These are phyloP conservation scores for Detonula confervacea DNA, from an alignment of 352 stramenopile genomes.

Conservation along the genomic window DNA sequence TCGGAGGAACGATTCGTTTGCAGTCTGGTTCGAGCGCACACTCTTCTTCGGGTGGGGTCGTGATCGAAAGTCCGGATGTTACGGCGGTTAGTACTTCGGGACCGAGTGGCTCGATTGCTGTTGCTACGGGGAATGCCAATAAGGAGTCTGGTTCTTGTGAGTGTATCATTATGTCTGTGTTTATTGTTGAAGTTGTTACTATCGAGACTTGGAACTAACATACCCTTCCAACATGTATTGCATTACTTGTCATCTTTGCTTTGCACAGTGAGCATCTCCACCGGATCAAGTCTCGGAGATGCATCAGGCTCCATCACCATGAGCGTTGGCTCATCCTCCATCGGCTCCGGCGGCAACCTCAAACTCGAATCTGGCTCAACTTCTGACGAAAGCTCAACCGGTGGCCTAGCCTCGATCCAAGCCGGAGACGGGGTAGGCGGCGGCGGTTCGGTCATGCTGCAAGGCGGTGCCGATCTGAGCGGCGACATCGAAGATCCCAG, in stretches of 20 bases:
- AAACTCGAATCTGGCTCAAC: slow-evolving; percentile 16
- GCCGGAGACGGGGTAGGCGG: slow-evolving; percentile 19
- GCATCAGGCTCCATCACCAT: slow-evolving; percentile 46
- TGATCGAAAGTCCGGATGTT: slow-evolving; percentile 34
- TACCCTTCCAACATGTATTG: not conserved
- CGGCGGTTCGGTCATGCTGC: slow-evolving; percentile 19
- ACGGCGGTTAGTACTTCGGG: slow-evolving; percentile 12
- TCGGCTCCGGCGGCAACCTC: slow-evolving; percentile 23
- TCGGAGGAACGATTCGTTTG: slow-evolving; percentile 41
- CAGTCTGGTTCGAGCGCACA: slow-evolving; percentile 34
- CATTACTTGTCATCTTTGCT: slow-evolving; percentile 20
- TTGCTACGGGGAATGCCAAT: slow-evolving; percentile 44
- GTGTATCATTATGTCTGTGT: slow-evolving; percentile 10
- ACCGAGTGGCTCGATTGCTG: slow-evolving; percentile 31
- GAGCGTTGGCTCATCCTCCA: slow-evolving; percentile 30
- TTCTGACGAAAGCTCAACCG: not conserved
- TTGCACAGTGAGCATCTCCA: slow-evolving; percentile 51
- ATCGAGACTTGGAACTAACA: not conserved
- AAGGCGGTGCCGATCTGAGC: slow-evolving; percentile 19
- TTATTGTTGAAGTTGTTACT: slow-evolving; percentile 3
- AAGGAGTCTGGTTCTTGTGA: slow-evolving; percentile 35
- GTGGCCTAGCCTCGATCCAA: slow-evolving; percentile 6
- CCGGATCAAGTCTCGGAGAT: slow-evolving; percentile 33
- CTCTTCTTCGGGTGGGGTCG: slow-evolving; percentile 44
- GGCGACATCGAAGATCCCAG: slow-evolving; percentile 19